Percentiles rank a stretch among this genome's conserved stretches.
phyloP scores from a whole-genome alignment of 179 eudicot genomes.

The Vitellaria paradoxa region DNA sequence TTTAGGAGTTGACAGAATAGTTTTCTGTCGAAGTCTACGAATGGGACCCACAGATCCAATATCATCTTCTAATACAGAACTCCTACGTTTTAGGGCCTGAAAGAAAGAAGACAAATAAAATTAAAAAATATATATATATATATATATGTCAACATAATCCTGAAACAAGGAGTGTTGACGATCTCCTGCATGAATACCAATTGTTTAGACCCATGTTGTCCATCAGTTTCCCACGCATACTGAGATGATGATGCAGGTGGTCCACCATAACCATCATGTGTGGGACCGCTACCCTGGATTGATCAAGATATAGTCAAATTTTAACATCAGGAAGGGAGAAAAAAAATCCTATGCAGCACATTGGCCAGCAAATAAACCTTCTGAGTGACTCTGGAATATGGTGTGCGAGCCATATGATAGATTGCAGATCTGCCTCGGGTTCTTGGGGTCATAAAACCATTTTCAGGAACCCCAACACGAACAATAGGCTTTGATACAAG shows the following conservation, averaged over 20 bases:
- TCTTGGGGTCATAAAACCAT: constrained; percentile 64
- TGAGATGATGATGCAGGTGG: constrained; percentile 31
- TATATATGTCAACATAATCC: background rate
- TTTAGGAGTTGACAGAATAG: constrained; percentile 59
- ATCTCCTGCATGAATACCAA: constrained; percentile 35
- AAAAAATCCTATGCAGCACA: no score
- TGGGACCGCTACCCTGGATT: constrained; percentile 28
- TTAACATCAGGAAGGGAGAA: background rate
- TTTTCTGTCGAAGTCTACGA: constrained; percentile 83
- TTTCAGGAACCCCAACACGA: constrained; percentile 36
- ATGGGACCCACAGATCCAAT: constrained; percentile 73
- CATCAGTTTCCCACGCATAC: constrained; percentile 32
- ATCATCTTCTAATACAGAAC: constrained; percentile 74
- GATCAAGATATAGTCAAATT: background rate
- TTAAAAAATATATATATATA: background rate
- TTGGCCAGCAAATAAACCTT: background rate
- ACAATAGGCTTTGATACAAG: constrained; percentile 31
- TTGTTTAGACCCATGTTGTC: constrained; percentile 37
- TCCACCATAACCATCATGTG: constrained; percentile 23
- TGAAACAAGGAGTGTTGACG: background rate
- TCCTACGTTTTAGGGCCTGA: constrained; percentile 87
- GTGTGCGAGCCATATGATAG: constrained; percentile 58
- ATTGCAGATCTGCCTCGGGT: constrained; percentile 84
- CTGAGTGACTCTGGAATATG: no score
- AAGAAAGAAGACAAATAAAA: constrained; percentile 10